These are phyloP conservation scores for Talaromyces proteolyticus DNA, from an alignment of 495 filamentous ascomycete genomes.

Conservation along the genomic window DNA sequence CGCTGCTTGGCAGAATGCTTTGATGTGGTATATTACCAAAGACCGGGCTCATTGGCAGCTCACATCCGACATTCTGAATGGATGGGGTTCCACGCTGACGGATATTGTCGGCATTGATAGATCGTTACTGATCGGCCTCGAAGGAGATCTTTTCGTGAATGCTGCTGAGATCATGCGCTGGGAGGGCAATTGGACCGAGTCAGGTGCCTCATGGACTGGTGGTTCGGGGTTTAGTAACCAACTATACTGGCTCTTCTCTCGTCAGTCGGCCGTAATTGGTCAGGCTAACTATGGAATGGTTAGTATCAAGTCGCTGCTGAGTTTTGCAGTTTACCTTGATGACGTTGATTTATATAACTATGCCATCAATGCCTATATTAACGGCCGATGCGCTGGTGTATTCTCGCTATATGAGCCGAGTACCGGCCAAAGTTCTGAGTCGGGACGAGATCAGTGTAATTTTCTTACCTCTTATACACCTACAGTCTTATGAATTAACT, in stretches of 20 bases:
- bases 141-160: conserved; percentile 27
- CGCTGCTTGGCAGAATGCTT: conserved; percentile 29
- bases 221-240: conserved; percentile 29
- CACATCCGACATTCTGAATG: conserved; percentile 25
- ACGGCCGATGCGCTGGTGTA: conserved; percentile 25
- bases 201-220: conserved; percentile 22
- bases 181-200: conserved; percentile 29
- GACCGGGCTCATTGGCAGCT: conserved; percentile 23
- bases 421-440: conserved; percentile 25
- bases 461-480: no score
- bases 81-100: conserved; percentile 26
- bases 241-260: conserved; percentile 31
- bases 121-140: conserved; percentile 23
- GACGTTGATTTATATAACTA: conserved; percentile 29
- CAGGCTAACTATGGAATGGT: conserved; percentile 13
- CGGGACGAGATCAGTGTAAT: no score
- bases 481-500: no score
- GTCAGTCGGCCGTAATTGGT: conserved; percentile 23
- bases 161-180: conserved; percentile 34
- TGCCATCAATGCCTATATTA: conserved; percentile 21
- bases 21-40: conserved; percentile 34
- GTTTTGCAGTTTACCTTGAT: conserved; percentile 32
- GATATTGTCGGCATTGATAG: conserved; percentile 23
- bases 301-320: conserved; percentile 27
- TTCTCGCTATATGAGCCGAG: conserved; percentile 9